Evolutionary conservation across 805 yeast genomes (phyloP), one percentile per base, ranked within the genome.

Genomic region (Priceomyces castillae): DNA sequence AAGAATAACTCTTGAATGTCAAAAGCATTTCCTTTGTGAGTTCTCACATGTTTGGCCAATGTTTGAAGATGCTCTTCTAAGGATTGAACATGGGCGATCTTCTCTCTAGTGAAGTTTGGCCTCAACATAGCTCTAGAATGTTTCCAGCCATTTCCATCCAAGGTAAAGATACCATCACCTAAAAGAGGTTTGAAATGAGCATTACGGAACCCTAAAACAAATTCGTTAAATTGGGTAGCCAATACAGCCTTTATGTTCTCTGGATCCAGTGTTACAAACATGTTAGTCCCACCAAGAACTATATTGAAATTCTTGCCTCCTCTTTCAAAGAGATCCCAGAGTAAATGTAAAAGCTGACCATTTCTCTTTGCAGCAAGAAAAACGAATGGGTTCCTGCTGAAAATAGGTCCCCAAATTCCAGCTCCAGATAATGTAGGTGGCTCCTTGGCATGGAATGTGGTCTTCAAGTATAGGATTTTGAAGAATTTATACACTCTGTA

Each of bases 41-140:
- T 56, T 33, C 51, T 56, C 23, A 70, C 46, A 45, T 68, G 73
- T 31, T 53, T 50, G 12, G 60, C 61, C 37, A 70, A 55, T 9
- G 53, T 55, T 46, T 68, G 72, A 12, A 69, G 42, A 48, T 70
- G 75, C 11, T 73, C 71, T 44, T 70, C 75, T 51, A 69, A 57
- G 4, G 59, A 18, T 42, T 59, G 54, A 14, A 69, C 72, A 43
- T 70, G 74, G 6, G 72, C 64, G 42, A 69, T 64, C 49, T 70
- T 72, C 42, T 68, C 74, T 54, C 73, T 58, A 10, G 73, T 67
- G 49, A 70, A 70, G 47, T 70, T 74, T 2, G 75, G 75, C 47
- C 74, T 61, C 47, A 69, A 62, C 74, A 70, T 65, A 16, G 72
- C 62, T 46, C 75, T 51, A 7, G 72, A 64, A 47, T 64, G 67